phyloP scores from a whole-genome alignment of 2,329 filamentous ascomycete genomes.

The Metarhizium sp. region DNA sequence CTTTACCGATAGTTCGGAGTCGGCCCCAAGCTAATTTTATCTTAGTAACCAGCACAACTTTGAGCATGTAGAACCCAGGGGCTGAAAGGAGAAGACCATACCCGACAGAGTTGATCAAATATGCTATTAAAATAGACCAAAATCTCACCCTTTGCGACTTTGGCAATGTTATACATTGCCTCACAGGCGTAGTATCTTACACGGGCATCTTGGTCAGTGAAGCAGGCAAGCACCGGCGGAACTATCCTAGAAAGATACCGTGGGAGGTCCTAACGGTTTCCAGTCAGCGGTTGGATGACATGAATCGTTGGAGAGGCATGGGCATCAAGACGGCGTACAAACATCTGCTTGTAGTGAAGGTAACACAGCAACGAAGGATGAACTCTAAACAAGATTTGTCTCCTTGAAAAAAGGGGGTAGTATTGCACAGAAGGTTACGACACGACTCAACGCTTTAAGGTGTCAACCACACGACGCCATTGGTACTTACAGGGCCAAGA shows the following conservation, averaged over 20 bases:
- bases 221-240: conserved; percentile 91
- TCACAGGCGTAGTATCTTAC: conserved; percentile 98
- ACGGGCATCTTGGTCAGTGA: conserved; percentile 93
- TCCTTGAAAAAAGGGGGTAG: too few relatives aligned
- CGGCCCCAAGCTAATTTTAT: conserved; percentile 67
- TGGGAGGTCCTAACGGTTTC: conserved; percentile 63
- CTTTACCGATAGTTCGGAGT: conserved; percentile 94
- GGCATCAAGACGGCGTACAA: not conserved
- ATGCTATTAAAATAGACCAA: conserved; percentile 97
- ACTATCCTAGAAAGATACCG: conserved; percentile 90
- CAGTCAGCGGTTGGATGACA: not conserved
- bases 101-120: conserved; percentile 95
- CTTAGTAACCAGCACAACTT: conserved; percentile 1
- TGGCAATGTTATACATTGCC: conserved; percentile 99
- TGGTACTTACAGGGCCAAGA: conserved; percentile 66
- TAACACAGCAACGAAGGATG: not conserved
- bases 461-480: not conserved
- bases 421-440: too few relatives aligned
- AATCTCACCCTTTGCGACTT: conserved; percentile 97
- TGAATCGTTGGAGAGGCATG: not conserved
- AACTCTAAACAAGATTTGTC: not conserved
- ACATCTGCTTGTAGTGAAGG: not conserved
- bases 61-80: not conserved
- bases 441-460: not conserved
- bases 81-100: conserved; percentile 25